Evolutionary conservation across 2,329 filamentous ascomycete genomes (phyloP).

Genomic region (Neonectria magnoliae): DNA sequence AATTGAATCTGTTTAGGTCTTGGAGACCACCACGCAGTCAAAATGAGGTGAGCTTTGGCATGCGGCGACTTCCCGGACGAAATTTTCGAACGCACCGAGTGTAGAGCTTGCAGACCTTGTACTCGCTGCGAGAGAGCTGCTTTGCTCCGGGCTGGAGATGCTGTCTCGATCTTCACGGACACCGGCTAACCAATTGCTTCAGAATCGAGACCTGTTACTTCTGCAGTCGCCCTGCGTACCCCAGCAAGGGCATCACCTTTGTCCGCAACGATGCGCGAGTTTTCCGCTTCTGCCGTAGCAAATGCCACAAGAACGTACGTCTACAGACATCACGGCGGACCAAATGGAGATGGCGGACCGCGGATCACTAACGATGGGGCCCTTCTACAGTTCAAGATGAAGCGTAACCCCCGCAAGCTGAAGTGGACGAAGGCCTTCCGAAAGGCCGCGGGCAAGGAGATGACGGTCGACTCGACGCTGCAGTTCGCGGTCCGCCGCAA

Average conservation of each 20-base stretch:
- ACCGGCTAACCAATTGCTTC: constrained; percentile 28
- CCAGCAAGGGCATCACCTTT: constrained; percentile 66
- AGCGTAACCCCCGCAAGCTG: constrained; percentile 95
- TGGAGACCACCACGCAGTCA: constrained; percentile 38
- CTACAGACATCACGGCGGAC: constrained; percentile 8
- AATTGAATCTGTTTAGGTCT: constrained; percentile 41
- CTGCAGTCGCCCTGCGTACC: constrained; percentile 61
- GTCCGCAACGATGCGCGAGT: constrained; percentile 61
- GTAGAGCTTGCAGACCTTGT: background rate
- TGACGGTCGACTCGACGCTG: constrained; percentile 94
- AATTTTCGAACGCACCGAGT: background rate
- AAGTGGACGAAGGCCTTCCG: constrained; percentile 98
- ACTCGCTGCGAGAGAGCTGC: background rate
- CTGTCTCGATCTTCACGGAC: constrained; percentile 11
- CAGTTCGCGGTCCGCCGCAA: constrained; percentile 94
- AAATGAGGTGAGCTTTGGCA: constrained; percentile 39
- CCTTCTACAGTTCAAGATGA: constrained; percentile 83
- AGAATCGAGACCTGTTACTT: constrained; percentile 60
- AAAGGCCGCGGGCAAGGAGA: constrained; percentile 79
- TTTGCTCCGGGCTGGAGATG: constrained; percentile 9
- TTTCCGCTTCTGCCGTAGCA: constrained; percentile 69
- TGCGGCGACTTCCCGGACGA: background rate
- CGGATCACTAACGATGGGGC: constrained; percentile 12
- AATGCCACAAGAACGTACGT: constrained; percentile 69
- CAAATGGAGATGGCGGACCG: background rate